Conservation (phyloP, 1,284 basidiomycete genomes). For the Ganoderma lingzhi region DNA sequence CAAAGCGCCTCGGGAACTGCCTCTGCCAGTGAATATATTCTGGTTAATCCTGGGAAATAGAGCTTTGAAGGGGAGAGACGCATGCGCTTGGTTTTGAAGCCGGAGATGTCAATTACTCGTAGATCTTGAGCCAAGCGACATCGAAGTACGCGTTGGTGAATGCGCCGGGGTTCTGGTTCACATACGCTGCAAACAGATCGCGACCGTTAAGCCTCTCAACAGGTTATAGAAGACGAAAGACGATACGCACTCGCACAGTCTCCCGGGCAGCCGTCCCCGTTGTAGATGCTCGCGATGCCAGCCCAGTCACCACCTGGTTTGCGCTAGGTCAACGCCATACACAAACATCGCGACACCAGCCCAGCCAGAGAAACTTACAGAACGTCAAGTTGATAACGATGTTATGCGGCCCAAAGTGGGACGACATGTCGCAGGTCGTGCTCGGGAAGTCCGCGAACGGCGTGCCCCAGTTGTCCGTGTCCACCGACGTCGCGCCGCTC, state of each 20-base stretch:
- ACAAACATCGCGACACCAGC: neutral
- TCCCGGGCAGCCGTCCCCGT: slow-evolving; percentile 52
- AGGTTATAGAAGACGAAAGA: neutral
- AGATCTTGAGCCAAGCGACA: slow-evolving; percentile 58
- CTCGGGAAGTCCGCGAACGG: slow-evolving; percentile 63
- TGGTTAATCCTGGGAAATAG: neutral
- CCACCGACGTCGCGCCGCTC: slow-evolving; percentile 48
- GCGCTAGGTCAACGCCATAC: neutral
- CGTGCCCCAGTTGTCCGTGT: slow-evolving; percentile 59
- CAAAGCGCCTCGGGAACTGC: neutral
- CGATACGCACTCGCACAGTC: slow-evolving; percentile 51
- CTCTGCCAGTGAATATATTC: neutral
- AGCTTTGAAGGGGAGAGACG: neutral
- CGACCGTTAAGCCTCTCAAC: neutral
- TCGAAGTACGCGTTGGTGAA: slow-evolving; percentile 77
- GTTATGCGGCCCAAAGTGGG: slow-evolving; percentile 59
- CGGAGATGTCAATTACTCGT: slow-evolving; percentile 33
- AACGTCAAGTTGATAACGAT: slow-evolving; percentile 63
- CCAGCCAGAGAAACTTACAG: slow-evolving; percentile 36
- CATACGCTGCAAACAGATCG: slow-evolving; percentile 51
- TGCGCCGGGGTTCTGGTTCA: slow-evolving; percentile 69
- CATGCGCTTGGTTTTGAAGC: neutral
- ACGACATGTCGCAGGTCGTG: slow-evolving; percentile 53
- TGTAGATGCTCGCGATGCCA: slow-evolving; percentile 48
- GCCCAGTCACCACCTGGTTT: slow-evolving; percentile 60